Conservation (phyloP, 805 yeast genomes). For the Metschnikowia amazonensis region DNA sequence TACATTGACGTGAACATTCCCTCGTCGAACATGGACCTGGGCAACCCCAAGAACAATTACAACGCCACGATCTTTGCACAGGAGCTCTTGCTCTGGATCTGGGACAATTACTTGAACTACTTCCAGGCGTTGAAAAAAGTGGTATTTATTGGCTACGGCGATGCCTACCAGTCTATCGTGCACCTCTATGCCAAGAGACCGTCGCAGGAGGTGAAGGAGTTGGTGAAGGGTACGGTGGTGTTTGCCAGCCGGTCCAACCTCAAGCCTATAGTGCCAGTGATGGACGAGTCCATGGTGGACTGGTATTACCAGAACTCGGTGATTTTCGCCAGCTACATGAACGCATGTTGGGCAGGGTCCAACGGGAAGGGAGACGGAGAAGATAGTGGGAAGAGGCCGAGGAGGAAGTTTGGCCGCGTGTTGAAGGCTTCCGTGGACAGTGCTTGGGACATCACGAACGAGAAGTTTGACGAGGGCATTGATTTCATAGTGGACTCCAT, state of each 20-base stretch:
- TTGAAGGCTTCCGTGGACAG: conserved; percentile 70
- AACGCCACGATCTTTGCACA: conserved; percentile 67
- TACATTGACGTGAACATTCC: conserved; percentile 84
- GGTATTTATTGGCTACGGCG: conserved; percentile 85
- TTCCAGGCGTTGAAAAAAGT: conserved; percentile 62
- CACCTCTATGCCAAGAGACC: conserved; percentile 82
- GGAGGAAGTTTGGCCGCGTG: conserved; percentile 90
- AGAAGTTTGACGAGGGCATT: conserved; percentile 78
- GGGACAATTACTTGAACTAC: conserved; percentile 88
- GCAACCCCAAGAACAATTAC: conserved; percentile 26
- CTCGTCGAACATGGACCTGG: conserved; percentile 22
- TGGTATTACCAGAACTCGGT: conserved; percentile 89
- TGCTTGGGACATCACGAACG: conserved; percentile 70
- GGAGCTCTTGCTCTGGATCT: conserved; percentile 70
- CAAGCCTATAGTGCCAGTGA: conserved; percentile 75
- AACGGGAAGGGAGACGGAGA: conserved; percentile 29
- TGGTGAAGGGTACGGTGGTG: conserved; percentile 65
- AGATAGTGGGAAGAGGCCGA: conserved; percentile 58
- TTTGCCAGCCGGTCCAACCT: conserved; percentile 67
- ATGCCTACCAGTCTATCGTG: conserved; percentile 80
- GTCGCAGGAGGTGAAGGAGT: conserved; percentile 47
- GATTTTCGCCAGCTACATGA: conserved; percentile 69
- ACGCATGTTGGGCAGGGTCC: conserved; percentile 72
- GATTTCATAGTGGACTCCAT: conserved; percentile 79
- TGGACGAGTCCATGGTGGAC: conserved; percentile 85